Conservation (phyloP, 345 rosid species). For the Corymbia maculata region DNA sequence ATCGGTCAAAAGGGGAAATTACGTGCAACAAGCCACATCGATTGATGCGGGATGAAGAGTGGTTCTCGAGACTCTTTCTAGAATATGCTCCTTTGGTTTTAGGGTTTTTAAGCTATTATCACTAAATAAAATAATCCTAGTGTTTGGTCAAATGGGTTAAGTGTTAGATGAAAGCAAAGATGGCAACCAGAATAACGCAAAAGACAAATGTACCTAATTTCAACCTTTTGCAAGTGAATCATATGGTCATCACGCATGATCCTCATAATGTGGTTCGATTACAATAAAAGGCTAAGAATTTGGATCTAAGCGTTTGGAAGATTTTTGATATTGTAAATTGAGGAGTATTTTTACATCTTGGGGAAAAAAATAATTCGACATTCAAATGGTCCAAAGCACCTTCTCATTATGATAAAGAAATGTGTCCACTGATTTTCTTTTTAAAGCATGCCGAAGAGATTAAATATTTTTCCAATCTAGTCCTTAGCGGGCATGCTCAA, state of each 20-base stretch:
- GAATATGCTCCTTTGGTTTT: not conserved
- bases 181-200: not conserved
- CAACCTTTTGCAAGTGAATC: not conserved
- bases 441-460: accelerated
- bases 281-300: not conserved
- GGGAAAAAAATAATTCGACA: not conserved
- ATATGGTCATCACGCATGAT: not conserved
- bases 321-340: not conserved
- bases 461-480: not conserved
- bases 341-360: not conserved
- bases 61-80: not conserved
- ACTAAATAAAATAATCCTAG: not conserved
- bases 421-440: not conserved
- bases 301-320: not conserved
- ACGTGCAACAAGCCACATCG: not conserved
- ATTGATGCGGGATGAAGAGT: not conserved
- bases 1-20: not conserved
- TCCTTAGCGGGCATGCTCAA: not conserved
- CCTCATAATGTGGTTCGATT: accelerated
- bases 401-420: not conserved
- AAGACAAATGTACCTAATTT: not conserved
- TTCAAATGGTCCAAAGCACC: not conserved
- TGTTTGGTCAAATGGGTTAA: not conserved
- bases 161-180: not conserved
- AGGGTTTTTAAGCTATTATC: not conserved